A percentile compares a stretch with the other conserved stretches of the same genome.
Evolutionary conservation across 768 basidiomycete species (phyloP).

Genomic region (Amanita inopinata): DNA sequence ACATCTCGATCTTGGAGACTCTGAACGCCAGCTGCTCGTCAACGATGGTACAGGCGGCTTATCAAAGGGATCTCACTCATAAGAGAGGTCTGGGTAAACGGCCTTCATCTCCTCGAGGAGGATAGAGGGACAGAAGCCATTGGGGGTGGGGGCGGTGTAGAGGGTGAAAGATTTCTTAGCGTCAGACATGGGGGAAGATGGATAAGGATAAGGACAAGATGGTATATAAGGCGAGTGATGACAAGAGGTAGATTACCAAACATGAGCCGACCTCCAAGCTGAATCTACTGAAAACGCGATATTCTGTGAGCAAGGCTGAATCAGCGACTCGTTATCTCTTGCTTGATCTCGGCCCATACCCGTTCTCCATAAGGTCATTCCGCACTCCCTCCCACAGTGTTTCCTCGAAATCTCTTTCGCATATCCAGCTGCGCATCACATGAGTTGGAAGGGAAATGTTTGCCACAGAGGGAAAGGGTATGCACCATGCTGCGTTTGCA

Average conservation of each 20-base stretch:
- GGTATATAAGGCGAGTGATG: no score
- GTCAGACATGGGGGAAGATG: conserved; percentile 8
- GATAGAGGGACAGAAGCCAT: conserved; percentile 39
- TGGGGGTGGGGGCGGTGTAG: conserved; percentile 35
- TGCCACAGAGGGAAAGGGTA: conserved; percentile 7
- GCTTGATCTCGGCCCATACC: neutral
- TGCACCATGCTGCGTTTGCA: conserved; percentile 87
- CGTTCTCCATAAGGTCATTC: neutral
- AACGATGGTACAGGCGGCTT: neutral
- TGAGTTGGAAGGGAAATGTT: neutral
- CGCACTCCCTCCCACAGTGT: conserved; percentile 36
- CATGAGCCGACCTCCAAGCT: no score
- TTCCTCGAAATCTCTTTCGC: conserved; percentile 76
- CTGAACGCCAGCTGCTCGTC: conserved; percentile 23
- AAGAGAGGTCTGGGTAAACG: conserved; percentile 24
- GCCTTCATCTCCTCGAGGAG: conserved; percentile 47
- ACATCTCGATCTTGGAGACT: conserved; percentile 48
- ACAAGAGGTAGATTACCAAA: no score
- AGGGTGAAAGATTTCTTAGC: conserved; percentile 20
- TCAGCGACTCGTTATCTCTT: neutral
- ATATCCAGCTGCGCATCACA: conserved; percentile 56
- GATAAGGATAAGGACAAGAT: neutral
- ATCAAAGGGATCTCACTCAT: conserved; percentile 10
- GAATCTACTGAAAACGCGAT: no score
- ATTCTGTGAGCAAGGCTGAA: no score